phyloP scores from a whole-genome alignment of 1,139 yeast species.

The Saccharomyces pastorianus region DNA sequence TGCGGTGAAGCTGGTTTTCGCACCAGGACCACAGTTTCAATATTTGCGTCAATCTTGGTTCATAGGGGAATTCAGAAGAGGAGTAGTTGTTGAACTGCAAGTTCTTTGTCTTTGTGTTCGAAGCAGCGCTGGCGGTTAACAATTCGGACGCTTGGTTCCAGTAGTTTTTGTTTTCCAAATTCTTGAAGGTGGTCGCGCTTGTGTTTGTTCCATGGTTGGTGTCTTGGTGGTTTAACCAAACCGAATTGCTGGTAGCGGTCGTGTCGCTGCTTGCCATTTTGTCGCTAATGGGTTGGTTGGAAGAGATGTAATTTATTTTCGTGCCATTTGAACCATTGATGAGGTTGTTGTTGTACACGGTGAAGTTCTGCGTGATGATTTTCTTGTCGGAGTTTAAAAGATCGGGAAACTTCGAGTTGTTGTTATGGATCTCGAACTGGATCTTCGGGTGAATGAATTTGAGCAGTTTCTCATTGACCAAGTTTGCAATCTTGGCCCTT shows the following conservation, averaged over 20 bases:
- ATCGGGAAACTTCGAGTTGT: conserved; percentile 15
- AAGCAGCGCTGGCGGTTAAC: background rate
- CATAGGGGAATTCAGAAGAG: conserved; percentile 17
- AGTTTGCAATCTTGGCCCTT: conserved; percentile 49
- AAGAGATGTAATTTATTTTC: background rate
- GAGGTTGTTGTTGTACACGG: background rate
- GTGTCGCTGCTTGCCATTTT: background rate
- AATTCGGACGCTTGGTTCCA: conserved; percentile 4
- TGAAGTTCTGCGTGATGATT: background rate
- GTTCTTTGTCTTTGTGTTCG: background rate
- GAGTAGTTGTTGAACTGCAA: background rate
- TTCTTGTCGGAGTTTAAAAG: conserved; percentile 5
- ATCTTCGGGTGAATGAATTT: conserved; percentile 21
- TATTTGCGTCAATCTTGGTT: conserved; percentile 45
- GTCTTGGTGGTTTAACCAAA: too few relatives aligned
- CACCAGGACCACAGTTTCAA: conserved; percentile 56
- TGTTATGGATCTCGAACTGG: conserved; percentile 5
- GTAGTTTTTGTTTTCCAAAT: background rate
- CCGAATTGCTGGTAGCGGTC: too few relatives aligned
- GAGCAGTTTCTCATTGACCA: conserved; percentile 42
- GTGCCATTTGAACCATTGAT: conserved; percentile 8
- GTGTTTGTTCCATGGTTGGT: too few relatives aligned
- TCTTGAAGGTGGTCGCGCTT: background rate
- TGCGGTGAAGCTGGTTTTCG: conserved; percentile 42
- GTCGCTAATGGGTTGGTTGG: background rate